phyloP scores from a whole-genome alignment of 352 stramenopile genomes.

The Lagenidium giganteum region DNA sequence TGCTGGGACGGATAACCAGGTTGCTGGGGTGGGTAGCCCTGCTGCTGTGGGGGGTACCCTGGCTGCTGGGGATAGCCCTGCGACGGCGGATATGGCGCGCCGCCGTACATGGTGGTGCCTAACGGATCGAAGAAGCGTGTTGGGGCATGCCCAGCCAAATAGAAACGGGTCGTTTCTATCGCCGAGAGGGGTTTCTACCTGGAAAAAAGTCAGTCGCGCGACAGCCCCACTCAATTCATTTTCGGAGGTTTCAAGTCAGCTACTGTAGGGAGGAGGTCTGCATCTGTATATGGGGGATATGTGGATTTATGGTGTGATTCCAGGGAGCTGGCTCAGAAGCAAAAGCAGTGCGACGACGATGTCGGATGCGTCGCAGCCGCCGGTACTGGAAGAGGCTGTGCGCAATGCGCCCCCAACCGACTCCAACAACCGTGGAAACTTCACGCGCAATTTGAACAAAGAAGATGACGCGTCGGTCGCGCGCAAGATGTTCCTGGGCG shows the following conservation, averaged over 20 bases:
- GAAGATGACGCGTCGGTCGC: conserved; percentile 68
- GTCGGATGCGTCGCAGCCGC: conserved; percentile 40
- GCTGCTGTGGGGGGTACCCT: neutral
- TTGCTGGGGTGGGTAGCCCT: conserved; percentile 1
- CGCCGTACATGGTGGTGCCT: conserved; percentile 18
- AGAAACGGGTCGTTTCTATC: neutral
- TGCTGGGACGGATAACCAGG: neutral
- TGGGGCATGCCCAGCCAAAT: too few species aligned
- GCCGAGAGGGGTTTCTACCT: neutral
- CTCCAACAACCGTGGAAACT: conserved; percentile 81
- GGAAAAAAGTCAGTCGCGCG: too few species aligned
- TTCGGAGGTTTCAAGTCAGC: too few species aligned
- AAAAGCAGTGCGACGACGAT: too few species aligned
- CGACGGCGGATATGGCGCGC: conserved; percentile 19
- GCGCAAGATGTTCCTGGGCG: conserved; percentile 83
- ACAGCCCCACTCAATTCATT: too few species aligned
- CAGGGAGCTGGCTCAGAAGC: too few species aligned
- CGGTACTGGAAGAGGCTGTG: conserved; percentile 45
- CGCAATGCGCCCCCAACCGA: conserved; percentile 17
- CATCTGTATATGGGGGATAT: too few species aligned
- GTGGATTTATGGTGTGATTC: too few species aligned
- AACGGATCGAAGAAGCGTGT: neutral
- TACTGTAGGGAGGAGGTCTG: too few species aligned
- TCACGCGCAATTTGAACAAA: conserved; percentile 82
- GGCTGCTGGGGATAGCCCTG: neutral